Percentiles rank a stretch among this genome's conserved stretches.
Evolutionary conservation across 2,329 filamentous ascomycete genomes (phyloP).

Genomic region (Epicoccum sorghinum): DNA sequence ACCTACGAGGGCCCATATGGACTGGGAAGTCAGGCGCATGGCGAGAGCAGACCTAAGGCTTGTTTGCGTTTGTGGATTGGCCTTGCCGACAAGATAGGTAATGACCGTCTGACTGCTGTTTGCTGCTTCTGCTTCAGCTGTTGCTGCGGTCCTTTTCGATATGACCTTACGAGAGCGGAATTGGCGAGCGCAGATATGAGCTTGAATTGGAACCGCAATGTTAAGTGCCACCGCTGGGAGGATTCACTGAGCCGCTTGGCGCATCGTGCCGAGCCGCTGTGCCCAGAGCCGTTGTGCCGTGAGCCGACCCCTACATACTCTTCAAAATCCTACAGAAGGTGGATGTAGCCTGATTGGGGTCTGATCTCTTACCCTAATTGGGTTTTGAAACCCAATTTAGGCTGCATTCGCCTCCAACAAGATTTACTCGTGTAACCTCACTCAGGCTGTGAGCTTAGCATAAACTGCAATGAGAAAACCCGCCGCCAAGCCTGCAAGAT

Average conservation of each 20-base stretch:
- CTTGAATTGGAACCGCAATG: background rate
- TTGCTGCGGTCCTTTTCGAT: constrained; percentile 4
- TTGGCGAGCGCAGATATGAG: constrained; percentile 4
- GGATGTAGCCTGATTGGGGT: too few relatives aligned
- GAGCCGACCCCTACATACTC: background rate
- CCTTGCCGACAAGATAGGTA: background rate
- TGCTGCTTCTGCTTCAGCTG: background rate
- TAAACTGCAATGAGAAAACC: background rate
- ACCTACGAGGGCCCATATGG: constrained; percentile 3
- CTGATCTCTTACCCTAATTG: too few relatives aligned
- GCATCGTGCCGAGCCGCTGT: background rate
- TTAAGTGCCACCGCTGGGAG: constrained; percentile 2
- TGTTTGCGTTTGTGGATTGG: constrained; percentile 3
- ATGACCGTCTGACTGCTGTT: constrained; percentile 1
- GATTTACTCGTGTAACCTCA: background rate
- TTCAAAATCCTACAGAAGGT: background rate
- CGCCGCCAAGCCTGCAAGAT: background rate
- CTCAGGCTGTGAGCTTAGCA: background rate
- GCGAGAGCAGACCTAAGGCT: background rate
- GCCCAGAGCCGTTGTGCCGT: background rate
- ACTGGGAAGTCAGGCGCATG: constrained; percentile 4
- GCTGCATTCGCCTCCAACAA: too few relatives aligned
- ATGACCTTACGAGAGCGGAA: constrained; percentile 2
- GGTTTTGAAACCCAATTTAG: too few relatives aligned
- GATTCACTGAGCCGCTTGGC: background rate